Evolutionary conservation across 495 filamentous ascomycete species (phyloP).

Genomic region (Penicillium angulare): DNA sequence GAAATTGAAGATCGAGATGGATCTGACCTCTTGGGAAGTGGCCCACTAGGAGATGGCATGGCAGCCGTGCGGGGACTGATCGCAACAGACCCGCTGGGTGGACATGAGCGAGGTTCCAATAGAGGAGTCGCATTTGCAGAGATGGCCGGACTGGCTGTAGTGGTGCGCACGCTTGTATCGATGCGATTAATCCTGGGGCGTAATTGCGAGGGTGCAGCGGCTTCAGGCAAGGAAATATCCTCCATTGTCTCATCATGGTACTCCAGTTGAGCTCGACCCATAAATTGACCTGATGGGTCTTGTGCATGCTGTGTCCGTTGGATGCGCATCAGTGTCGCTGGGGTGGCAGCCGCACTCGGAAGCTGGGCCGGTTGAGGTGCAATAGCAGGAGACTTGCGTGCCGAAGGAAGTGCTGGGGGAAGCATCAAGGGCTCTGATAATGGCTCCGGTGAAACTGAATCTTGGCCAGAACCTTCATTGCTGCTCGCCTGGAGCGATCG

Average conservation of each 20-base stretch:
- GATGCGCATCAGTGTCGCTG: constrained; percentile 80
- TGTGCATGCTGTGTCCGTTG: constrained; percentile 41
- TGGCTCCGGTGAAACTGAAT: constrained; percentile 71
- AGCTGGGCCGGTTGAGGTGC: constrained; percentile 35
- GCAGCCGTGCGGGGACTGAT: constrained; percentile 37
- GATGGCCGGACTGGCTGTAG: constrained; percentile 26
- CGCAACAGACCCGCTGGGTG: constrained; percentile 26
- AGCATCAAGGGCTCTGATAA: constrained; percentile 68
- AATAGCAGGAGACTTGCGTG: constrained; percentile 54
- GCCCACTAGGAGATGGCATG: constrained; percentile 47
- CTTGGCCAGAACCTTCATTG: constrained; percentile 61
- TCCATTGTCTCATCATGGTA: constrained; percentile 62
- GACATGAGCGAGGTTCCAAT: constrained; percentile 28
- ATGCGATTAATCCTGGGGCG: constrained; percentile 43
- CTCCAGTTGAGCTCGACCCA: constrained; percentile 31
- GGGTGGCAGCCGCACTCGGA: constrained; percentile 61
- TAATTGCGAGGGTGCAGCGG: constrained; percentile 39
- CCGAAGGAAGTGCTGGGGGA: constrained; percentile 59
- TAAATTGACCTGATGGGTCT: constrained; percentile 24
- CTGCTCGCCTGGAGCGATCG: constrained; percentile 44
- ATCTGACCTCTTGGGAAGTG: constrained; percentile 39
- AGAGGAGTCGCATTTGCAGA: constrained; percentile 31
- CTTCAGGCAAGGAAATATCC: constrained; percentile 64
- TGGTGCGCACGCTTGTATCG: constrained; percentile 37
- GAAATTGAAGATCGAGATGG: constrained; percentile 30